phyloP scores from a whole-genome alignment of 2,329 filamentous ascomycete species.

The Aspergillus sp. region DNA sequence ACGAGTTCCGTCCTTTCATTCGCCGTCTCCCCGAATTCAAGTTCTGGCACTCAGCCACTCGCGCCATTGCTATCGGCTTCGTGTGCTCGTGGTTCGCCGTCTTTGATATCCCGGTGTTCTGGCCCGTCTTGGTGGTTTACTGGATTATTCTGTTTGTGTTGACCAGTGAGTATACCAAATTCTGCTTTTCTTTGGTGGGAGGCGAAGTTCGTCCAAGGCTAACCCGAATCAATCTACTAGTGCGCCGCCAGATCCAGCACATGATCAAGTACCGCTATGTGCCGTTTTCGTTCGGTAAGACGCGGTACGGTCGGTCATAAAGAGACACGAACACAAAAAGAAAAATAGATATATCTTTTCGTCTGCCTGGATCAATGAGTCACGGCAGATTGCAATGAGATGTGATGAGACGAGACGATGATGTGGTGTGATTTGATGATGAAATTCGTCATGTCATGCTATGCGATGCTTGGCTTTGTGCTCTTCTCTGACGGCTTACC shows the following conservation, averaged over 20 bases:
- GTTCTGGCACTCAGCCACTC: conserved; percentile 97
- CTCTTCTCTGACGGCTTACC: background rate
- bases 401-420: background rate
- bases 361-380: background rate
- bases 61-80: conserved; percentile 81
- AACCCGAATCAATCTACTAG: conserved; percentile 49
- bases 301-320: conserved; percentile 62
- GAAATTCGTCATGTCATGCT: background rate
- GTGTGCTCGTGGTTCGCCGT: conserved; percentile 88
- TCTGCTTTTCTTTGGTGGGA: background rate
- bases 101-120: conserved; percentile 98
- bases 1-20: conserved; percentile 98
- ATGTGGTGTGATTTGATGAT: background rate
- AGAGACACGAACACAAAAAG: background rate
- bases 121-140: conserved; percentile 97
- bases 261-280: conserved; percentile 99
- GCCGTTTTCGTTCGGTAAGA: conserved; percentile 88
- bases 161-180: conserved; percentile 70
- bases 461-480: background rate
- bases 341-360: background rate
- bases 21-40: conserved; percentile 97
- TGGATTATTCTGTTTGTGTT: conserved; percentile 96
- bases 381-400: background rate
- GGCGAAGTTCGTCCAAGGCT: background rate
- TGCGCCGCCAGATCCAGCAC: conserved; percentile 99